Conservation (phyloP, 2,329 filamentous ascomycete genomes). For the Graphium sp. region DNA sequence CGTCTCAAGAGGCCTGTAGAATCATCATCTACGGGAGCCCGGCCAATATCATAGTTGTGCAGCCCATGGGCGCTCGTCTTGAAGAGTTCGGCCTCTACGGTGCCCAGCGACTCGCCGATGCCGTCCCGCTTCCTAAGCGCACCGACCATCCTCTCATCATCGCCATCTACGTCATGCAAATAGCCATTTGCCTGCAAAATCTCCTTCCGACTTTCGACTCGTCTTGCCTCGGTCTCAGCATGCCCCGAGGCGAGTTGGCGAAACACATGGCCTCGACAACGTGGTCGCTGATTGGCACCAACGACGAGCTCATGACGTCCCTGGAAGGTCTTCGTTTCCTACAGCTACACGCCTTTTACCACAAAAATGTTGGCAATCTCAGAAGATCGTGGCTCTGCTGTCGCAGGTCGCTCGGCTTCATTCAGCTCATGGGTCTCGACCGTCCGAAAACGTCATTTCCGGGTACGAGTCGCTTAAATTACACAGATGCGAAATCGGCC, state of each 20-base stretch:
- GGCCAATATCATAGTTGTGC: too few relatives aligned
- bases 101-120: constrained; percentile 9
- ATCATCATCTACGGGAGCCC: too few relatives aligned
- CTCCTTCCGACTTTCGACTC: constrained; percentile 16
- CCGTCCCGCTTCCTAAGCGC: constrained; percentile 19
- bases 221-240: too few relatives aligned
- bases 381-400: constrained; percentile 34
- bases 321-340: constrained; percentile 36
- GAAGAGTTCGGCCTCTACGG: constrained; percentile 11
- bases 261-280: constrained; percentile 14
- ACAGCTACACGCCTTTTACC: constrained; percentile 27
- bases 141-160: constrained; percentile 27
- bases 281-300: constrained; percentile 23
- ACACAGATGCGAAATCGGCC: constrained; percentile 10
- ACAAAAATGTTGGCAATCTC: constrained; percentile 34
- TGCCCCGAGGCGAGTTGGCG: too few relatives aligned
- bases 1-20: too few relatives aligned
- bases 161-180: constrained; percentile 26
- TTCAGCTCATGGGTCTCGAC: constrained; percentile 31
- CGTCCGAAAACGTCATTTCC: constrained; percentile 11
- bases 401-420: constrained; percentile 30
- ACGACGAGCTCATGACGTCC: constrained; percentile 32
- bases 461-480: not conserved
- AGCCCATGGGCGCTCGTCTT: too few relatives aligned
- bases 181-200: constrained; percentile 27